A percentile compares a stretch with the other conserved stretches of the same genome.
These are phyloP conservation scores for Strigomonas oncopelti DNA, from an alignment of 208 protist genomes.

Conservation along the genomic window DNA sequence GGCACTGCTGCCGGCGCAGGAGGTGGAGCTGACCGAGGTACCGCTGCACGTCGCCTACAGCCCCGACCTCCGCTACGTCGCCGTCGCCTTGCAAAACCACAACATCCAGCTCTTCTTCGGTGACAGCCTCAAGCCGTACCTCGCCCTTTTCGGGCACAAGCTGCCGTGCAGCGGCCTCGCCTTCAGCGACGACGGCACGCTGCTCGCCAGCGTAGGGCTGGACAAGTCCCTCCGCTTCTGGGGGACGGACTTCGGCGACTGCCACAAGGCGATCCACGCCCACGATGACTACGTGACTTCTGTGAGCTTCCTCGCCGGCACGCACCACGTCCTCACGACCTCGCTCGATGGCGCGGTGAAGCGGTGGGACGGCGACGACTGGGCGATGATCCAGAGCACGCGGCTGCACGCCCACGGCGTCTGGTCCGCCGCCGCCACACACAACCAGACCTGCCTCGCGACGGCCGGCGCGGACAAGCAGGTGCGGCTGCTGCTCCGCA, in stretches of 20 bases:
- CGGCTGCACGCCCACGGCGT: slow-evolving; percentile 77
- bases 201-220: slow-evolving; percentile 95
- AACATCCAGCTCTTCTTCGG: slow-evolving; percentile 97
- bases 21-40: slow-evolving; percentile 93
- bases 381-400: slow-evolving; percentile 84
- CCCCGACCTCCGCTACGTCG: slow-evolving; percentile 85
- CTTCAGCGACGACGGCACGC: slow-evolving; percentile 91
- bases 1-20: slow-evolving; percentile 62
- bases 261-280: slow-evolving; percentile 96
- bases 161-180: slow-evolving; percentile 93
- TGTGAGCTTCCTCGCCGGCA: slow-evolving; percentile 94
- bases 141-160: slow-evolving; percentile 98
- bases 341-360: slow-evolving; percentile 94
- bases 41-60: slow-evolving; percentile 86
- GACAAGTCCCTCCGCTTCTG: slow-evolving; percentile 99
- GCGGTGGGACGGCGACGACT: slow-evolving; percentile 98
- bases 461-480: slow-evolving; percentile 73
- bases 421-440: slow-evolving; percentile 58
- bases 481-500: slow-evolving; percentile 81
- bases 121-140: slow-evolving; percentile 97
- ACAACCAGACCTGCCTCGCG: slow-evolving; percentile 77
- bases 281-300: slow-evolving; percentile 96
- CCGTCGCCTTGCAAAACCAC: slow-evolving; percentile 94
- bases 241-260: slow-evolving; percentile 97
- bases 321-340: slow-evolving; percentile 97